A percentile compares a stretch with the other conserved stretches of the same genome.
phyloP scores from a whole-genome alignment of 441 rosid species.

The Adansonia grandidieri region DNA sequence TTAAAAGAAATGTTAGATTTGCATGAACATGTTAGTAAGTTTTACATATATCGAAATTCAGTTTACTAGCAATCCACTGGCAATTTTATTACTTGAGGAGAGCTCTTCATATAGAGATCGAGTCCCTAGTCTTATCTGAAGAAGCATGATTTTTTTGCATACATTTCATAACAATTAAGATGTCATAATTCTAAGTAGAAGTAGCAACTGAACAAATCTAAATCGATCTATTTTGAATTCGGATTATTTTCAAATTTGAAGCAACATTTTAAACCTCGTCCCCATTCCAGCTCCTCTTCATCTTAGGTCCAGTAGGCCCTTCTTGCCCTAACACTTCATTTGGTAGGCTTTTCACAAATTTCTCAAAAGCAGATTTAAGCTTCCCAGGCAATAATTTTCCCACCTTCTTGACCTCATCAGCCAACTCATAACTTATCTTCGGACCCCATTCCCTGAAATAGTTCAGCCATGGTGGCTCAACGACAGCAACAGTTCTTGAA shows the following conservation, averaged over 20 bases:
- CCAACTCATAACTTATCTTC: constrained; percentile 54
- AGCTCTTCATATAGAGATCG: no score
- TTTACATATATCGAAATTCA: no score
- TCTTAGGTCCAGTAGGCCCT: constrained; percentile 91
- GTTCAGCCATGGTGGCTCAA: constrained; percentile 72
- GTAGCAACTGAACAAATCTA: no score
- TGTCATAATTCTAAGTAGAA: no score
- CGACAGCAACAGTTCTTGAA: constrained; percentile 4
- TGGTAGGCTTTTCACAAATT: constrained; percentile 55
- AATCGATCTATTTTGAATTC: no score
- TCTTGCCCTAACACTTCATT: constrained; percentile 72
- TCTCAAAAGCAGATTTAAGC: constrained; percentile 60
- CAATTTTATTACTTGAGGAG: no score
- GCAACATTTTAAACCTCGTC: constrained; percentile 55
- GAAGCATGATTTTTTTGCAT: no score
- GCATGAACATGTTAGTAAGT: no score
- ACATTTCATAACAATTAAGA: no score
- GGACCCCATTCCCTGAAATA: constrained; percentile 79
- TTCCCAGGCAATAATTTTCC: constrained; percentile 54
- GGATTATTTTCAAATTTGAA: background rate
- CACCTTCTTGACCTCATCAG: constrained; percentile 46
- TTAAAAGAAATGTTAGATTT: no score
- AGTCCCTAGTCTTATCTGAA: no score
- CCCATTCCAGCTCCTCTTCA: constrained; percentile 62
- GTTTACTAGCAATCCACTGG: no score